Evolutionary conservation across 192 early-diverging fungal species (phyloP).

Genomic region (Coemansia sp.): DNA sequence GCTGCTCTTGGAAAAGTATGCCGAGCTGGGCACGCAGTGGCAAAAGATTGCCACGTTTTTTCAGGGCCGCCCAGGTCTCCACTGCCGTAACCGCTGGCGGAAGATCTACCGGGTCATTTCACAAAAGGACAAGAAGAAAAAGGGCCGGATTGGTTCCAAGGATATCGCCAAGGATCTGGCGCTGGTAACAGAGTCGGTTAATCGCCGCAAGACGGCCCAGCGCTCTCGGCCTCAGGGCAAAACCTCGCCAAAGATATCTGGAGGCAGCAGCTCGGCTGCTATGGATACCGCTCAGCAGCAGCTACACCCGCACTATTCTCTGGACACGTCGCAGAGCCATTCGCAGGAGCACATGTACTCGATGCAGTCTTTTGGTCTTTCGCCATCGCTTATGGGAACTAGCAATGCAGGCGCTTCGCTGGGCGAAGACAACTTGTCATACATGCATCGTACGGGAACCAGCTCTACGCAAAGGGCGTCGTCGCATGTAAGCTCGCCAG

Average conservation of each 20-base stretch:
- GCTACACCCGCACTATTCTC: background rate
- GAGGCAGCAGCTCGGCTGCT: background rate
- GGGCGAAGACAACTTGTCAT: background rate
- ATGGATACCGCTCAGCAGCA: constrained; percentile 1
- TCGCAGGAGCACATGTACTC: constrained; percentile 7
- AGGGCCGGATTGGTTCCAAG: constrained; percentile 16
- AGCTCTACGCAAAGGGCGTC: background rate
- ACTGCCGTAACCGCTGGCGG: constrained; percentile 79
- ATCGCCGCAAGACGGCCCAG: constrained; percentile 47
- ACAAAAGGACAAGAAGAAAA: constrained; percentile 44
- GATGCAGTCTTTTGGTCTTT: constrained; percentile 3
- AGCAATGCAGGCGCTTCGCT: background rate
- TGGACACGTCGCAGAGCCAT: background rate
- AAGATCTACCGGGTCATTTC: constrained; percentile 63
- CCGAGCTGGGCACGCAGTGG: constrained; percentile 73
- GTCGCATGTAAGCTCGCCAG: constrained; percentile 6
- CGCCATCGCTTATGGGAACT: constrained; percentile 8
- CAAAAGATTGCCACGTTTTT: constrained; percentile 74
- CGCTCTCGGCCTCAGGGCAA: constrained; percentile 25
- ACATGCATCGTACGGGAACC: background rate
- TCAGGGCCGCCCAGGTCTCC: constrained; percentile 69
- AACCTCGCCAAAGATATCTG: constrained; percentile 1
- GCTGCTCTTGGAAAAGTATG: constrained; percentile 59
- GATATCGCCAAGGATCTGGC: constrained; percentile 33
- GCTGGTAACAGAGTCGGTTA: constrained; percentile 49